These are phyloP conservation scores for Colletotrichum caudatum DNA, from an alignment of 2,329 filamentous ascomycete genomes.

Conservation along the genomic window DNA sequence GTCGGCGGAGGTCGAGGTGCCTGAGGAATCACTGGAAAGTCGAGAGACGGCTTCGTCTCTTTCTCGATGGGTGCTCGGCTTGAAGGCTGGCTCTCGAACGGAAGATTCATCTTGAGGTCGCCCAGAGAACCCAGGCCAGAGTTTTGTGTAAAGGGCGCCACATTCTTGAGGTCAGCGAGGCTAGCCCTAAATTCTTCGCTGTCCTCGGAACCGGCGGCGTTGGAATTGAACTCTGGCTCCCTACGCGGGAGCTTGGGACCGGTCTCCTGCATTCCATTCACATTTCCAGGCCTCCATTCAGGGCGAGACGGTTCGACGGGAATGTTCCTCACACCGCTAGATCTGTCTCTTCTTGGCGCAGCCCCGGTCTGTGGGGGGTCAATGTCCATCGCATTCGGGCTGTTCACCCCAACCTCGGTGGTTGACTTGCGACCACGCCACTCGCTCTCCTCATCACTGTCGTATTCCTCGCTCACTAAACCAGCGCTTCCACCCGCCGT, in stretches of 20 bases:
- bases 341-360: conserved; percentile 41
- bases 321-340: conserved; percentile 62
- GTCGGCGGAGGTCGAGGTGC: conserved; percentile 62
- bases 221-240: conserved; percentile 48
- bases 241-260: conserved; percentile 40
- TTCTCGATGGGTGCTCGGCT: conserved; percentile 53
- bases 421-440: conserved; percentile 52
- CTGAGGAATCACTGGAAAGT: conserved; percentile 62
- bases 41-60: conserved; percentile 53
- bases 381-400: conserved; percentile 74
- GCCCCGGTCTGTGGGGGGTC: conserved; percentile 60
- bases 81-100: conserved; percentile 66
- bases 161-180: conserved; percentile 67
- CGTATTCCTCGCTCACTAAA: conserved; percentile 61
- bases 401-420: conserved; percentile 51
- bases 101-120: conserved; percentile 68
- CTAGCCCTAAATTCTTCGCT: conserved; percentile 66
- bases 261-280: conserved; percentile 43
- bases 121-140: conserved; percentile 65
- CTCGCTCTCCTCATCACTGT: conserved; percentile 56
- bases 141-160: conserved; percentile 65
- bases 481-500: conserved; percentile 57
- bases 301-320: conserved; percentile 69
- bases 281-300: conserved; percentile 68
- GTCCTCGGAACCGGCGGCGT: conserved; percentile 65